A percentile compares a stretch with the other conserved stretches of the same genome.
Evolutionary conservation across 116 monocot species (phyloP).

Genomic region (Dioscorea cayenensis): DNA sequence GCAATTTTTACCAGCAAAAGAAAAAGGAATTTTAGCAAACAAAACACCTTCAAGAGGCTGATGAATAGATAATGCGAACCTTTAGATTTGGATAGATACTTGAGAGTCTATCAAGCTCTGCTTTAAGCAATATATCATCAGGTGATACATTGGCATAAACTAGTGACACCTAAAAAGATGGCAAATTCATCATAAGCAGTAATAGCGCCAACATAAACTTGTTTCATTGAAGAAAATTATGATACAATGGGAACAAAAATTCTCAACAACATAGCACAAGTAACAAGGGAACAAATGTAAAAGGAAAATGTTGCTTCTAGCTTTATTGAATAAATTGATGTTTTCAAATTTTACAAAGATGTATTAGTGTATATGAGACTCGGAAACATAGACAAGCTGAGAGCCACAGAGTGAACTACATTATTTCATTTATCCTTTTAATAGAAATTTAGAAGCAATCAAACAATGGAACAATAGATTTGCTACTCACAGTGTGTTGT

Average conservation of each 20-base stretch:
- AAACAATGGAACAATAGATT: neutral
- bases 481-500: neutral
- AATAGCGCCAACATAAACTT: too few relatives aligned
- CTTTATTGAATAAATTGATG: too few relatives aligned
- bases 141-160: slow-evolving; percentile 80
- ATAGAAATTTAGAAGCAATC: neutral
- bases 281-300: too few relatives aligned
- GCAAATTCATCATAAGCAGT: neutral
- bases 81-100: slow-evolving; percentile 89
- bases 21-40: neutral
- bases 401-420: too few relatives aligned
- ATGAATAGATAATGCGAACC: slow-evolving; percentile 25
- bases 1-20: neutral
- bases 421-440: too few relatives aligned
- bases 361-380: too few relatives aligned
- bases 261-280: too few relatives aligned
- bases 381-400: too few relatives aligned
- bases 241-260: too few relatives aligned
- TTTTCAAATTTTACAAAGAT: too few relatives aligned
- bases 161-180: slow-evolving; percentile 61
- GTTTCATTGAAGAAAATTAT: too few relatives aligned
- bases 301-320: too few relatives aligned
- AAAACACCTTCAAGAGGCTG: neutral
- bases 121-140: slow-evolving; percentile 85
- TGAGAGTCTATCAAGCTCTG: slow-evolving; percentile 73